These are phyloP conservation scores for Penicillium sp. DNA, from an alignment of 2,329 filamentous ascomycete species.

Conservation along the genomic window DNA sequence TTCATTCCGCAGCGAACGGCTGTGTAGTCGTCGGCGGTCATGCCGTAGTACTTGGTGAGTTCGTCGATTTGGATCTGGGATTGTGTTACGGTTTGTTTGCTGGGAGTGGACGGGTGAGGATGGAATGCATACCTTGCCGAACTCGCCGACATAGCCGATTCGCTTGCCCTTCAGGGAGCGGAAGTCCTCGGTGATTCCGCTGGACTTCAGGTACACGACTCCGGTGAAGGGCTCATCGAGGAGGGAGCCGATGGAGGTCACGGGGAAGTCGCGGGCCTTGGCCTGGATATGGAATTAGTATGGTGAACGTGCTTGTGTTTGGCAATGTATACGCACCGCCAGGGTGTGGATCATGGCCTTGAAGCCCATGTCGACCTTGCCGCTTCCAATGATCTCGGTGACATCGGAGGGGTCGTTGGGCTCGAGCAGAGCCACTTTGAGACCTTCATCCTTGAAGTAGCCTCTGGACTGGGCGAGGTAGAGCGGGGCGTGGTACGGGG, in stretches of 20 bases:
- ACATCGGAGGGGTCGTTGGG: constrained; percentile 74
- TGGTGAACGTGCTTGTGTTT: not conserved
- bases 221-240: constrained; percentile 74
- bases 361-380: constrained; percentile 69
- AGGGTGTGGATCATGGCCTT: constrained; percentile 79
- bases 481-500: constrained; percentile 68
- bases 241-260: constrained; percentile 63
- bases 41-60: constrained; percentile 67
- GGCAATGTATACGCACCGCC: constrained; percentile 44
- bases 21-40: constrained; percentile 63
- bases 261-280: constrained; percentile 65
- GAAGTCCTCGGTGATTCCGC: constrained; percentile 67
- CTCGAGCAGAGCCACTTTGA: constrained; percentile 68
- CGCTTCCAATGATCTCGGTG: constrained; percentile 68
- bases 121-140: constrained; percentile 47
- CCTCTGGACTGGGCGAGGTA: constrained; percentile 69
- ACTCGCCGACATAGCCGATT: constrained; percentile 72
- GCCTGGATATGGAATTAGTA: constrained; percentile 42
- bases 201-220: constrained; percentile 65
- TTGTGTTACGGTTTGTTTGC: not conserved
- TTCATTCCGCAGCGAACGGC: constrained; percentile 75
- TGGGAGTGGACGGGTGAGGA: not conserved
- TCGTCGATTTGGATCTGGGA: constrained; percentile 68
- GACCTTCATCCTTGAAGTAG: constrained; percentile 64
- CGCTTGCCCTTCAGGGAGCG: constrained; percentile 64